Conservation (phyloP, 2,329 filamentous ascomycete genomes). For the Microdochium paspali region DNA sequence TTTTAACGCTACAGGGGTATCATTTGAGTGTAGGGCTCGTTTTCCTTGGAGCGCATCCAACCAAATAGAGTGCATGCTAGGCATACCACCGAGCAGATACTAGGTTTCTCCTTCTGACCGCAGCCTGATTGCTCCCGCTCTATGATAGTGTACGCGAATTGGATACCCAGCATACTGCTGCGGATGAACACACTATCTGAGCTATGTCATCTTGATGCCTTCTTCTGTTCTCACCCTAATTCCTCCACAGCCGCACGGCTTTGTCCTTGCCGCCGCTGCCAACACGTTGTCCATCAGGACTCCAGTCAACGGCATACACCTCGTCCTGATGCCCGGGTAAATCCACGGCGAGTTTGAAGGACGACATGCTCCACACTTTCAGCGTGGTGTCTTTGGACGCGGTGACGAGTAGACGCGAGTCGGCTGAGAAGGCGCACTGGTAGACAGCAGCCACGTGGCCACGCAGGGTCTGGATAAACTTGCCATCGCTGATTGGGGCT, state of each 20-base stretch:
- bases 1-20: no score
- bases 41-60: no score
- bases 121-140: no score
- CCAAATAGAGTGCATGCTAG: no score
- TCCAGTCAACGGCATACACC: slow-evolving; percentile 93
- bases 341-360: slow-evolving; percentile 70
- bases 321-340: slow-evolving; percentile 87
- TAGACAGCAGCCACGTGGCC: slow-evolving; percentile 77
- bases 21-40: no score
- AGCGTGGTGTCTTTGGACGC: slow-evolving; percentile 87
- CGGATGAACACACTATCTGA: no score
- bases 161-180: no score
- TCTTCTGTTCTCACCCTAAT: slow-evolving; percentile 26
- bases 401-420: slow-evolving; percentile 81
- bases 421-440: slow-evolving; percentile 84
- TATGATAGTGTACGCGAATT: no score
- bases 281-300: slow-evolving; percentile 78
- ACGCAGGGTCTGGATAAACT: slow-evolving; percentile 78
- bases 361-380: slow-evolving; percentile 88
- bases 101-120: no score
- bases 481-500: slow-evolving; percentile 40
- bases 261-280: slow-evolving; percentile 93
- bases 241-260: slow-evolving; percentile 57
- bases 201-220: no score
- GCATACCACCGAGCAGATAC: no score